A percentile compares a stretch with the other conserved stretches of the same genome.
Evolutionary conservation across 345 rosid species (phyloP).

Genomic region (Eucalyptus coolabah): DNA sequence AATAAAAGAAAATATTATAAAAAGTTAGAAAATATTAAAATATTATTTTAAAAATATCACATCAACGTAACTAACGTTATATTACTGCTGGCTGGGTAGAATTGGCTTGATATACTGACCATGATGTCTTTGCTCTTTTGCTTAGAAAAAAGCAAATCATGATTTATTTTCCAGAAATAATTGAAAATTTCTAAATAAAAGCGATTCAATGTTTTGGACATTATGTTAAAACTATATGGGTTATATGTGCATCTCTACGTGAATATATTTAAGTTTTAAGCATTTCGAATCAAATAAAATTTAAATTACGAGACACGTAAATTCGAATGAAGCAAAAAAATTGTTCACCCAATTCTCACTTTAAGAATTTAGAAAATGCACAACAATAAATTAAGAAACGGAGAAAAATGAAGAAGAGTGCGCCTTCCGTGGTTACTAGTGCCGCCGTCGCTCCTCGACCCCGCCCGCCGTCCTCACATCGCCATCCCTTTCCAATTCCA

Average conservation of each 20-base stretch:
- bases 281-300: neutral
- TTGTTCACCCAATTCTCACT: neutral
- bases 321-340: neutral
- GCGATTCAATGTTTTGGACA: fast-evolving
- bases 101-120: fast-evolving
- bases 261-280: neutral
- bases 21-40: no score
- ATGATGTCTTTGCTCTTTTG: neutral
- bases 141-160: neutral
- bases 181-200: neutral
- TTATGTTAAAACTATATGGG: neutral
- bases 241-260: neutral
- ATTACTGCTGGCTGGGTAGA: fast-evolving
- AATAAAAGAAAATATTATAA: no score
- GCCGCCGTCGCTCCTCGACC: neutral
- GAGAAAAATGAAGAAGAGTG: neutral
- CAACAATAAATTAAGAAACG: neutral
- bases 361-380: neutral
- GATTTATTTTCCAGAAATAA: neutral
- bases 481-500: neutral
- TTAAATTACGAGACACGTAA: neutral
- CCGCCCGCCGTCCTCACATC: neutral
- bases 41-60: no score
- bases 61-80: fast-evolving
- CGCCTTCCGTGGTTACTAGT: neutral